Percentiles rank a stretch among this genome's conserved stretches.
phyloP scores from a whole-genome alignment of 257 asterid species.

The Nicotiana attenuata region DNA sequence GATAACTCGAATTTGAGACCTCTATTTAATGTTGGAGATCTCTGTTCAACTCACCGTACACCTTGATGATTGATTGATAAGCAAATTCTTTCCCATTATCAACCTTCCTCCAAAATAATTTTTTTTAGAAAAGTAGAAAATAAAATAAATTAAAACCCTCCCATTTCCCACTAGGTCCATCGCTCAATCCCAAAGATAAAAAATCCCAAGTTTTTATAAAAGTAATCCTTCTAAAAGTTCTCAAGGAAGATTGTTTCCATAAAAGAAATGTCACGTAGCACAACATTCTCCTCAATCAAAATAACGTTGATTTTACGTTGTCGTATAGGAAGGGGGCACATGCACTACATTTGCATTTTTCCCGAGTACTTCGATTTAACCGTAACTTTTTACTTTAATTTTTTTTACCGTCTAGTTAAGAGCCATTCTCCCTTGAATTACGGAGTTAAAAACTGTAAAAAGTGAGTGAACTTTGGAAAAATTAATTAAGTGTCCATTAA shows the following conservation, averaged over 20 bases:
- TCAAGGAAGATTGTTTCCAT: neutral
- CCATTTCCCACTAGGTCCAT: no score
- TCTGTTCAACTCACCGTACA: no score
- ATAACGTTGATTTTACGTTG: constrained; percentile 20
- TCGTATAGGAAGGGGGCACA: constrained; percentile 38
- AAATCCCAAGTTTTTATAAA: neutral
- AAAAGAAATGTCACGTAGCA: constrained; percentile 10
- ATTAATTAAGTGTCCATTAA: no score
- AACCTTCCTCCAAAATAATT: no score
- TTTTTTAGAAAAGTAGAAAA: no score
- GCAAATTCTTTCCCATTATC: no score
- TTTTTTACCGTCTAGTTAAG: neutral
- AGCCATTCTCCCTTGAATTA: neutral
- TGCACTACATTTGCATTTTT: constrained; percentile 17
- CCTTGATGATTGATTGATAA: no score
- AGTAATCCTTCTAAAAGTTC: neutral
- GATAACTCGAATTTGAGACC: no score
- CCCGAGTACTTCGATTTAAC: constrained; percentile 14
- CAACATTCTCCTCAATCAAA: constrained; percentile 14
- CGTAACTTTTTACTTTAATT: neutral
- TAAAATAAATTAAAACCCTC: no score
- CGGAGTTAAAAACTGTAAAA: neutral
- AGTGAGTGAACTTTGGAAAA: neutral
- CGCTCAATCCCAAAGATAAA: neutral
- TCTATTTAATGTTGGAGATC: no score